These are phyloP conservation scores for Serendipita sp. DNA, from an alignment of 768 basidiomycete species.

Conservation along the genomic window DNA sequence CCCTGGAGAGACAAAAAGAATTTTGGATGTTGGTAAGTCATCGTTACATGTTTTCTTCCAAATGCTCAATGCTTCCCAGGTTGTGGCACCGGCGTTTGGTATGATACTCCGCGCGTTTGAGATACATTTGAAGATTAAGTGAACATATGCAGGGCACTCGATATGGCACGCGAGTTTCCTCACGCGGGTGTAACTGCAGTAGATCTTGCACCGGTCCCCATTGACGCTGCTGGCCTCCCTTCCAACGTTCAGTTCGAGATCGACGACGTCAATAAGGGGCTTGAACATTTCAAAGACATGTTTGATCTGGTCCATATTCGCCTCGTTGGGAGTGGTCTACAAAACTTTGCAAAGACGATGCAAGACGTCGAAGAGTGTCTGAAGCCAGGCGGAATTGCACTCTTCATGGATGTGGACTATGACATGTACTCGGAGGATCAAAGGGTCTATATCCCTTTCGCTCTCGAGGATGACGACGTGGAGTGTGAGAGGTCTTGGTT, in stretches of 20 bases:
- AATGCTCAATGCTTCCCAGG: neutral
- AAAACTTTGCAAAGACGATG: neutral
- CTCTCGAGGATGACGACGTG: neutral
- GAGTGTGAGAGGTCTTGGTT: neutral
- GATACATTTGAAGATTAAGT: no score
- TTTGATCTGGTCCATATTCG: neutral
- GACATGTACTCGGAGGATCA: conserved; percentile 4
- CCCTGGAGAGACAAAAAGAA: neutral
- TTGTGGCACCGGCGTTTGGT: neutral
- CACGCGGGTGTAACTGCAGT: neutral
- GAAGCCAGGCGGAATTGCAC: neutral
- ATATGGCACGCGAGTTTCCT: neutral
- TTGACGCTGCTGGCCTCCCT: neutral
- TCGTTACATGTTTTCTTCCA: neutral
- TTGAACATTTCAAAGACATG: neutral
- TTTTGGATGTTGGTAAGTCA: conserved; percentile 1
- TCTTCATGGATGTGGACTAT: neutral
- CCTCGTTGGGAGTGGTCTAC: neutral
- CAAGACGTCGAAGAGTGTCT: neutral
- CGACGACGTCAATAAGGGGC: neutral
- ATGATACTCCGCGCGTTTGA: neutral
- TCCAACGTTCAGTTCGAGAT: neutral
- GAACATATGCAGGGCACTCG: neutral
- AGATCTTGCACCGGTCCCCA: neutral
- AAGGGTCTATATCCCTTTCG: neutral